Evolutionary conservation across 2,329 filamentous ascomycete genomes (phyloP), one percentile per base, ranked within the genome.

Genomic region (Cercospora berteroae): DNA sequence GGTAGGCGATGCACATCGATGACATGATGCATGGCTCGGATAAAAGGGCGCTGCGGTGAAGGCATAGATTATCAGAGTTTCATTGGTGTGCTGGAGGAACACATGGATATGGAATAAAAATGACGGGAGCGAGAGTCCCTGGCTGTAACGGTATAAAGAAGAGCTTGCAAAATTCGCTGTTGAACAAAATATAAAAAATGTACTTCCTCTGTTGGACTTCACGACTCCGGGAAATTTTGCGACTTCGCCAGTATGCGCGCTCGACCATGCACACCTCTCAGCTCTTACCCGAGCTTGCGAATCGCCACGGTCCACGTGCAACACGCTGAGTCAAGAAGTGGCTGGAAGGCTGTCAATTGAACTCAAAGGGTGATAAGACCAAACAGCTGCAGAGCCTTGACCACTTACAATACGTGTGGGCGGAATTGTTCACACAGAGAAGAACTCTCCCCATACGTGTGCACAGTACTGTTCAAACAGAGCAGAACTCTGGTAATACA

Each of bases 1-100:
- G 83, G 75, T 88, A 74, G 63, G 23, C 25, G 52, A 48, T 33
- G 10, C 44, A 13, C 44, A 23, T 50, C 20, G 20, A 50, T 25
- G 7, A 23, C 44, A 13, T 50, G 44, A 50, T 23, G 44, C 44
- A 50, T 25, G 12, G 18, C 44, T 23, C 44, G 44, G 18, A 16
- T 12, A 13, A 23, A 2, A 23, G 44, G 44, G 10, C 44, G 18
- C 18, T 20, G 44, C 18, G 20, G 44, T 23, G 44, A 50, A 50
- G 44, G 20, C 20, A 50, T 50, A 50, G 44, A 23, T 13, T 13
- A 50, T 23, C 44, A 50, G 44, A 25, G 9, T 23, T 50, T 12
- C 13, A 13, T 6, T 23, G 44, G 18, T 20, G 9, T 13, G 20
- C 44, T 23, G 5, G 44, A 8, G 20, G 44, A 5, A 50, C 44